Evolutionary conservation across 768 basidiomycete species (phyloP), one percentile per base, ranked within the genome.

Genomic region (Xerocomus spinulosus): DNA sequence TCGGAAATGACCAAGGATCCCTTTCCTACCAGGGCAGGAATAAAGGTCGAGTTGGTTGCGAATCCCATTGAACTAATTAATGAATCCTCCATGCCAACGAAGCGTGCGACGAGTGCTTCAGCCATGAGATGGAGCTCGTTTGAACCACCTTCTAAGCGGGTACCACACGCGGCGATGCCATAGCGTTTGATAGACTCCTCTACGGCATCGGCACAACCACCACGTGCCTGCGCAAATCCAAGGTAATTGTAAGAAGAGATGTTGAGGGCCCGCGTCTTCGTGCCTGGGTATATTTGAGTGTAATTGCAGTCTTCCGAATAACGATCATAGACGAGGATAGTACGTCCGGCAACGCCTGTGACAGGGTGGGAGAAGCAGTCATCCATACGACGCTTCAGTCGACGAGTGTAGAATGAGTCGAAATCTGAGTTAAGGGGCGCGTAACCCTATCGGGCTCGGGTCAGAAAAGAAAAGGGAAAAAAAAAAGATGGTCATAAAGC

Each of bases 171-270:
- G 3, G 84, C 80, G 15, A 93, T 69, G 21, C 95, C 95, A 61
- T 93, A 94, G 4, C 83, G 80, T 53, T 74, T 76, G 65, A 98
- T 81, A 17, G 77, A 71, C 53, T 88, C 85, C 62, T 94, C 92
- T 8, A 92, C 94, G 5, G 90, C 91, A 61, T 98, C 96, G 8
- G 96, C 91, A 63, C 93, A 96, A 6, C 89, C 88, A 13, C 96
- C 96, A 3, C 80, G 79, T 14, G 86, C 87, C 63, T 95, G 92
- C 0, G 95, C 96, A 62, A 99, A 99, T 4, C 96, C 96, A 59
- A 99, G 91, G 65, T 98, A 99, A 71, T 98, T 99, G 75, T 99
- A 99, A 8, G 92, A 96, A 1, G 93, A 94, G 55, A 98, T 87
- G 67, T 99, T 99, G 57, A 99, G 85, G 0, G 85, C 88, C 44